Evolutionary conservation across 1,139 yeast genomes (phyloP), one percentile per base, ranked within the genome.

Genomic region (Casaregolazyma suthepensis): DNA sequence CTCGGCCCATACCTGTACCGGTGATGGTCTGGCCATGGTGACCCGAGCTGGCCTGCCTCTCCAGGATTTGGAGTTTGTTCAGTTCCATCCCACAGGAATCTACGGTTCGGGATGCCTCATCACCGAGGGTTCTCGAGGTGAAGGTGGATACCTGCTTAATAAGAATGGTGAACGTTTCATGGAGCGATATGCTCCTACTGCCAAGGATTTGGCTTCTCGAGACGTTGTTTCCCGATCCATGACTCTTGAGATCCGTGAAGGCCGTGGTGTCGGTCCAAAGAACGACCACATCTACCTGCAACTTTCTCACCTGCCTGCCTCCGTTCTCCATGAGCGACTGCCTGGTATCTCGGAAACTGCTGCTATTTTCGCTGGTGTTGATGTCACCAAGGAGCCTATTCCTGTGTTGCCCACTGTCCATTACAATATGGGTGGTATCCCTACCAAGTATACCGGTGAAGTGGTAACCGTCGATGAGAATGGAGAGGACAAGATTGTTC

Each of bases 271-370:
- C 58, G 99, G 99, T 65, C 93, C 95, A 65, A 81, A 81, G 67
- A 87, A 87, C 76, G 99, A 93, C 75, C 99, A 93, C 80, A 86
- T 93, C 83, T 85, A 71, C 80, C 82, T 93, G 73, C 99, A 93
- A 78, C 82, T 93, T 71, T 85, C 93, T 57, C 99, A 93, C 72
- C 79, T 93, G 70, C 99, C 99, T 53, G 87, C 96, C 49, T 75
- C 86, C 54, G 96, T 93, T 50, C 80, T 93, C 69, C 83, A 88
- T 71, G 97, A 90, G 78, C 87, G 99, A 79, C 81, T 93, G 69
- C 99, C 99, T 65, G 99, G 99, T 85, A 93, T 93, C 66, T 90
- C 98, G 61, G 98, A 93, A 78, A 93, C 99, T 58, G 99, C 98
- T 46, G 88, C 91, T 63, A 93, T 93, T 74, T 93, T 93, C 68